Percentiles rank a stretch among this genome's conserved stretches.
These are phyloP conservation scores for Platismatia glauca DNA, from an alignment of 495 filamentous ascomycete species.

Conservation along the genomic window DNA sequence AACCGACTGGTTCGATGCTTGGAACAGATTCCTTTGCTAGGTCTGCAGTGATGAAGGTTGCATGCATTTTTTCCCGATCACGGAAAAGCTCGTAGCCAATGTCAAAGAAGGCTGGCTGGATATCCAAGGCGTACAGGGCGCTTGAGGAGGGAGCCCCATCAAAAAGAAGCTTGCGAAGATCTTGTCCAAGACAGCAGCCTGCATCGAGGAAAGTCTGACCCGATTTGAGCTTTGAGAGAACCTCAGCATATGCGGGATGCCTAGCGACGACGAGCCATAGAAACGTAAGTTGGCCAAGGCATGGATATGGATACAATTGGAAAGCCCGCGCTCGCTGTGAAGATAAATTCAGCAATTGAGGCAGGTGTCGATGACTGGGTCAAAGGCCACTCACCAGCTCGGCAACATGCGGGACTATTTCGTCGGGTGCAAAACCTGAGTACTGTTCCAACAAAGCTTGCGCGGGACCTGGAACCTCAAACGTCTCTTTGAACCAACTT, in stretches of 20 bases:
- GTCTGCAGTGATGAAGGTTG: slow-evolving; percentile 41
- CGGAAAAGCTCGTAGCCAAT: slow-evolving; percentile 43
- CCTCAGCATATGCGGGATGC: neutral
- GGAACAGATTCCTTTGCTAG: slow-evolving; percentile 22
- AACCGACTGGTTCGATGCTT: slow-evolving; percentile 25
- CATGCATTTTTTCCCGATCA: slow-evolving; percentile 35
- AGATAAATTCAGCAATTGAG: too few relatives aligned
- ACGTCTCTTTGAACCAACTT: neutral
- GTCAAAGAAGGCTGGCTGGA: slow-evolving; percentile 34
- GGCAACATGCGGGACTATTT: neutral
- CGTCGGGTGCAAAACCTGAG: neutral
- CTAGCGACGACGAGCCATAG: neutral
- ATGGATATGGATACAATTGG: neutral
- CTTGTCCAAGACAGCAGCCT: neutral
- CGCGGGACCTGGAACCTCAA: neutral
- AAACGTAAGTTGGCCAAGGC: neutral
- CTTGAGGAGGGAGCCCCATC: slow-evolving; percentile 29
- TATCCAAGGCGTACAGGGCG: slow-evolving; percentile 34
- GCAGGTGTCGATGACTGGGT: too few relatives aligned
- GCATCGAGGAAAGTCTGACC: neutral
- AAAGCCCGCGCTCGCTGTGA: neutral
- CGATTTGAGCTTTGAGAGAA: neutral
- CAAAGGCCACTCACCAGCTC: neutral
- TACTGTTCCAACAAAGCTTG: neutral
- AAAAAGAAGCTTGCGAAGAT: neutral